These are phyloP conservation scores for Candida odintsovae DNA, from an alignment of 805 yeast genomes.

Conservation along the genomic window DNA sequence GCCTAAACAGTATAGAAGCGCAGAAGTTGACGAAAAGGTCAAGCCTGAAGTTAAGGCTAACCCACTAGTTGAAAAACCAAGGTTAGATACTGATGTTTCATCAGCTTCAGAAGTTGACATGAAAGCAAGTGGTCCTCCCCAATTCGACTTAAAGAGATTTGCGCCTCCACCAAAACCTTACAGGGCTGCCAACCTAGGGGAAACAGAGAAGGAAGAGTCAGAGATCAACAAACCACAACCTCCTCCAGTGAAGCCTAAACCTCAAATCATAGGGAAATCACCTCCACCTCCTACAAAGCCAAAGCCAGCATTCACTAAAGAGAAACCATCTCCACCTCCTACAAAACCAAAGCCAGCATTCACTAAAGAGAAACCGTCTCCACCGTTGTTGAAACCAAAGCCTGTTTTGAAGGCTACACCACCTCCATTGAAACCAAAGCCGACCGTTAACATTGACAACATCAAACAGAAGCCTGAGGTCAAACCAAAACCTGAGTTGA, in stretches of 20 bases:
- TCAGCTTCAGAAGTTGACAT: background rate
- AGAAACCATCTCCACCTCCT: constrained; percentile 7
- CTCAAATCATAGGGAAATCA: constrained; percentile 6
- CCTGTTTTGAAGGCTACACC: constrained; percentile 4
- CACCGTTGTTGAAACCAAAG: constrained; percentile 12
- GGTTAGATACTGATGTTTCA: constrained; percentile 1
- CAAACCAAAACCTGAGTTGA: background rate
- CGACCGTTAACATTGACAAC: background rate
- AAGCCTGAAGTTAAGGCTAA: background rate
- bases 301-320: constrained; percentile 4
- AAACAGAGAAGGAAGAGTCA: background rate
- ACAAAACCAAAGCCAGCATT: constrained; percentile 9
- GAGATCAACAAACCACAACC: constrained; percentile 8
- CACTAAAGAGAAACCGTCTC: background rate
- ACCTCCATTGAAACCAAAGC: constrained; percentile 13
- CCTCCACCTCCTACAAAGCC: constrained; percentile 11
- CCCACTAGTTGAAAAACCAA: constrained; percentile 12
- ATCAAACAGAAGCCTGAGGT: background rate
- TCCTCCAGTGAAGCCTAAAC: constrained; percentile 27
- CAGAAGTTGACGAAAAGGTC: background rate
- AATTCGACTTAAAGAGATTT: background rate
- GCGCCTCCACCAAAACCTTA: background rate
- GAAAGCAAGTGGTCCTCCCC: background rate
- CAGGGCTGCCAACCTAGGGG: background rate
- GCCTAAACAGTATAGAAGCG: constrained; percentile 18